Percentiles rank a stretch among this genome's conserved stretches.
phyloP scores from a whole-genome alignment of 2,329 filamentous ascomycete genomes.

The Bipolaris gigantea region DNA sequence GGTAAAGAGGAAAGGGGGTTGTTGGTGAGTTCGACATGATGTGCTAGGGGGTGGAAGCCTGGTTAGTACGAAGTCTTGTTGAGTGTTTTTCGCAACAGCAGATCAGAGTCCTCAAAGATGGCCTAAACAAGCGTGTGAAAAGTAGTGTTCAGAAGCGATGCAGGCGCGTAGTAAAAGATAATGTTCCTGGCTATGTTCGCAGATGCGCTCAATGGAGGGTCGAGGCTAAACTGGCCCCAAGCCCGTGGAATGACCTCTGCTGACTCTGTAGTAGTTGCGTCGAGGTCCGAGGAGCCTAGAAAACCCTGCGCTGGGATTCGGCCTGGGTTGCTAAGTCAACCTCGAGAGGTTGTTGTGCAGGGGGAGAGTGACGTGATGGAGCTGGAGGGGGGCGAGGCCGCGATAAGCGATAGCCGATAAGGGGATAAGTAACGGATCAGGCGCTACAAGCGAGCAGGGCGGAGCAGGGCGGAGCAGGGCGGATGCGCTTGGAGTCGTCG shows the following conservation, averaged over 20 bases:
- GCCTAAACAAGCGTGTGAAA: neutral
- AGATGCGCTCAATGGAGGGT: neutral
- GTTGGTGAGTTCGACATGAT: constrained; percentile 21
- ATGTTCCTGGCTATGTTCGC: neutral
- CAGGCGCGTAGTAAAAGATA: no score
- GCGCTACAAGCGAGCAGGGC: constrained; percentile 28
- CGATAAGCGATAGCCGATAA: constrained; percentile 27
- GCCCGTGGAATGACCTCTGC: neutral
- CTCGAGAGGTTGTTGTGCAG: constrained; percentile 4
- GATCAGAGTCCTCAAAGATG: neutral
- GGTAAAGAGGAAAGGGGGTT: constrained; percentile 49
- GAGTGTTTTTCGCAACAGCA: neutral
- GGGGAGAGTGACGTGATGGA: constrained; percentile 27
- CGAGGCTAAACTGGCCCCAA: neutral
- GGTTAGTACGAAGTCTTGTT: neutral
- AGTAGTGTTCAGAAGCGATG: neutral
- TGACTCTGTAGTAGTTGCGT: neutral
- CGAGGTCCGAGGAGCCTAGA: neutral
- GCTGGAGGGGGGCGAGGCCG: constrained; percentile 7
- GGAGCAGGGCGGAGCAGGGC: constrained; percentile 14
- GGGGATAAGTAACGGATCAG: constrained; percentile 2
- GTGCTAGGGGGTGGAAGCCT: neutral
- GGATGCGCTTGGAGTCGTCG: constrained; percentile 3
- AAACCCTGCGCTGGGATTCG: neutral
- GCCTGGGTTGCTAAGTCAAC: neutral